These are phyloP conservation scores for Gossypium mustelinum DNA, from an alignment of 345 rosid genomes.

Conservation along the genomic window DNA sequence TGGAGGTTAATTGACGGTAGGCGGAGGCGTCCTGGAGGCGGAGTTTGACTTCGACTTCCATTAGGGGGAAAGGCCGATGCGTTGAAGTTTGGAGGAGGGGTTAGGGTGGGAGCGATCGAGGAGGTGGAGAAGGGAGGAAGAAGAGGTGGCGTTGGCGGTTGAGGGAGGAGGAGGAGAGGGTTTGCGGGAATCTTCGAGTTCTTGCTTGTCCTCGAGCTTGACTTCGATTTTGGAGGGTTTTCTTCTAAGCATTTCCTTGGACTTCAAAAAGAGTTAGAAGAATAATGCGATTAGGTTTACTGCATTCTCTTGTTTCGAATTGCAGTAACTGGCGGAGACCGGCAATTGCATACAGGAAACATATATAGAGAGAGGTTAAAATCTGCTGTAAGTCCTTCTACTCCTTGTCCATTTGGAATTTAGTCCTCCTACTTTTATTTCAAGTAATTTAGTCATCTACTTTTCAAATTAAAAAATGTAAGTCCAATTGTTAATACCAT, in stretches of 20 bases:
- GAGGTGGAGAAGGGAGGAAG: conserved; percentile 49
- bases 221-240: conserved; percentile 80
- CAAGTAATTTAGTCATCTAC: no score
- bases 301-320: no score
- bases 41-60: conserved; percentile 88
- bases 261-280: background rate
- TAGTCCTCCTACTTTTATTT: no score
- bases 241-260: conserved; percentile 70
- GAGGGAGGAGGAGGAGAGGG: conserved; percentile 31
- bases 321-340: no score
- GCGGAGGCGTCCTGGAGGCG: conserved; percentile 46
- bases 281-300: no score
- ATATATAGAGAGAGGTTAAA: no score
- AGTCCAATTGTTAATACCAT: no score
- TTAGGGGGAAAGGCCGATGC: conserved; percentile 64
- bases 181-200: conserved; percentile 71
- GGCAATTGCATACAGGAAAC: no score
- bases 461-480: no score
- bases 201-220: conserved; percentile 77
- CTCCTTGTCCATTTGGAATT: no score
- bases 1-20: conserved; percentile 42
- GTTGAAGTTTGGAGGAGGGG: conserved; percentile 53
- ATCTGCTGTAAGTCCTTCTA: no score
- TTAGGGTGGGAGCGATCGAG: conserved; percentile 51
- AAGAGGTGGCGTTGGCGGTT: conserved; percentile 22